Conservation (phyloP, 2,329 filamentous ascomycete species). For the Sporothrix mexicana region DNA sequence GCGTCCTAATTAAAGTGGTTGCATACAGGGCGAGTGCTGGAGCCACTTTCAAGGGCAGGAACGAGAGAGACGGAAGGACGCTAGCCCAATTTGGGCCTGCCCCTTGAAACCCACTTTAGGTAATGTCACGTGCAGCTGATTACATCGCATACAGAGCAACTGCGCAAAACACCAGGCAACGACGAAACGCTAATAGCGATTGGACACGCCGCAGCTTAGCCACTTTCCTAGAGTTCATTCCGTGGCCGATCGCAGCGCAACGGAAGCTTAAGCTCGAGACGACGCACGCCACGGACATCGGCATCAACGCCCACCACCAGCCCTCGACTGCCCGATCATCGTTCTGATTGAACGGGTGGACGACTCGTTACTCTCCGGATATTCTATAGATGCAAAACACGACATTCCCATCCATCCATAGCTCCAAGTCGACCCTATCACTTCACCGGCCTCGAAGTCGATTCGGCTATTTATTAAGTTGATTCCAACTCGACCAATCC, state of each 20-base stretch:
- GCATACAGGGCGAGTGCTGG: conserved; percentile 31
- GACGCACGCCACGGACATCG: conserved; percentile 28
- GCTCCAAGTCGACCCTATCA: not conserved
- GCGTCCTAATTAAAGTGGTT: conserved; percentile 40
- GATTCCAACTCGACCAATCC: not conserved
- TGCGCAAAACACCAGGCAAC: not conserved
- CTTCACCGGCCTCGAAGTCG: conserved; percentile 16
- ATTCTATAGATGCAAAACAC: not conserved
- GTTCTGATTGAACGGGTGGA: not conserved
- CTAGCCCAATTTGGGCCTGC: conserved; percentile 24
- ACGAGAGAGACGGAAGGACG: not conserved
- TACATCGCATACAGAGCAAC: not conserved
- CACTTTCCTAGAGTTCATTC: conserved; percentile 17
- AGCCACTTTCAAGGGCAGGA: conserved; percentile 21
- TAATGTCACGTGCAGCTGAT: conserved; percentile 18
- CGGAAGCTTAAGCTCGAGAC: conserved; percentile 30
- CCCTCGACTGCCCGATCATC: not conserved
- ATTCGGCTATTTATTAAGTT: not conserved
- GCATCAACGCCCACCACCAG: conserved; percentile 22
- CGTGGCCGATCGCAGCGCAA: conserved; percentile 17
- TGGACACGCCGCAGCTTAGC: conserved; percentile 24
- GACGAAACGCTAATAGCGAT: conserved; percentile 26
- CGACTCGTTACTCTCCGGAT: not conserved
- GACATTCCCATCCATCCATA: not conserved
- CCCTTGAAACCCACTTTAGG: not conserved